Percentiles rank a stretch among this genome's conserved stretches.
Conservation (phyloP, 352 stramenopile species). For the Globisporangium heterothallicum region DNA sequence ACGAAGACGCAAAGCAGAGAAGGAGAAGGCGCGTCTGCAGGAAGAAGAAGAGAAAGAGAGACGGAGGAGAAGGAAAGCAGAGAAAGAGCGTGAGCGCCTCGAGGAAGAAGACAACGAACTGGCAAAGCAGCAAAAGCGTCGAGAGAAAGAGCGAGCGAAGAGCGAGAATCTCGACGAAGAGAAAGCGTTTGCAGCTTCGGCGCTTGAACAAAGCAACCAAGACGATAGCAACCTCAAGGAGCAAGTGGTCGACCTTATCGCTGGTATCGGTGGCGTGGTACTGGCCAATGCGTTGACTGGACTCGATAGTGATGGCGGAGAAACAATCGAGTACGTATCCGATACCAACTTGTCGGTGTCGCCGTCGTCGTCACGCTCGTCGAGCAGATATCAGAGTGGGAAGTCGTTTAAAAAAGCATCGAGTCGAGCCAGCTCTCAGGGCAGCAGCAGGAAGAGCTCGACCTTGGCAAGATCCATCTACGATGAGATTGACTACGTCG, state of each 20-base stretch:
- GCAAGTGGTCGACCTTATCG: slow-evolving; percentile 2
- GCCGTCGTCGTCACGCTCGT: slow-evolving; percentile 1
- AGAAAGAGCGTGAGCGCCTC: slow-evolving; percentile 5
- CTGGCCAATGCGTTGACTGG: background rate
- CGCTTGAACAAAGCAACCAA: background rate
- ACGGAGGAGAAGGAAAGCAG: slow-evolving; percentile 9
- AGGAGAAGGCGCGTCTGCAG: slow-evolving; percentile 1
- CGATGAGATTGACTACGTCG: slow-evolving; percentile 19
- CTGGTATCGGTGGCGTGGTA: background rate
- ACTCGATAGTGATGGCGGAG: slow-evolving; percentile 3
- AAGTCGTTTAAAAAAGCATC: slow-evolving; percentile 7
- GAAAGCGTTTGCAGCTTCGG: background rate
- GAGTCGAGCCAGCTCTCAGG: slow-evolving; percentile 14
- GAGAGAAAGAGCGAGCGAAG: slow-evolving; percentile 7
- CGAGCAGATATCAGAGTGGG: background rate
- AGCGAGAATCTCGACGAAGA: background rate
- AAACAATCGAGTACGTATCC: slow-evolving; percentile 17
- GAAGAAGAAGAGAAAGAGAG: background rate
- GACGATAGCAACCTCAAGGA: slow-evolving; percentile 16
- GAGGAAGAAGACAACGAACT: background rate
- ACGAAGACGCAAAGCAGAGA: slow-evolving; percentile 10
- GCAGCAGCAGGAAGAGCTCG: slow-evolving; percentile 1
- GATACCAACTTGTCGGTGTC: slow-evolving; percentile 4
- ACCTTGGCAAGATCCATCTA: background rate
- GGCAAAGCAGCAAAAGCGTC: slow-evolving; percentile 14